phyloP scores from a whole-genome alignment of 768 basidiomycete genomes.

The Tylopilus subfusipes region DNA sequence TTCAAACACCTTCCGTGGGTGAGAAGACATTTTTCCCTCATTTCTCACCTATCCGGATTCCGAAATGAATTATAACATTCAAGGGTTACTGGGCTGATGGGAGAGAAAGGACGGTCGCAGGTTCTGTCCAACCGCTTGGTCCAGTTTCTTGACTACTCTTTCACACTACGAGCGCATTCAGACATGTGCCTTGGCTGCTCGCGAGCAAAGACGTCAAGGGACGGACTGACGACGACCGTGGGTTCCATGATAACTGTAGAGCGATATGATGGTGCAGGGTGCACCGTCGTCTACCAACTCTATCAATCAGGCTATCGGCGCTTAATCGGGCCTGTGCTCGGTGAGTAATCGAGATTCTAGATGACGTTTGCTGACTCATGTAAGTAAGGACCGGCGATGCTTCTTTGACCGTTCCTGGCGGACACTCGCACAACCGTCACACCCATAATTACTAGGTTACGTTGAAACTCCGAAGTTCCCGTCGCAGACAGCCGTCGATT shows the following conservation, averaged over 20 bases:
- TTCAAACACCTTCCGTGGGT: constrained; percentile 6
- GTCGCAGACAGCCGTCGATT: constrained; percentile 6
- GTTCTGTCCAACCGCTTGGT: not conserved
- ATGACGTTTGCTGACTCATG: constrained; percentile 12
- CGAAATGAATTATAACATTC: constrained; percentile 7
- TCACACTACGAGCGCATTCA: not conserved
- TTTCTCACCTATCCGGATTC: constrained; percentile 1
- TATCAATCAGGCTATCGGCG: constrained; percentile 4
- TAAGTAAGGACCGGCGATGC: not conserved
- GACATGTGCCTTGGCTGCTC: not conserved
- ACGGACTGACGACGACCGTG: constrained; percentile 8
- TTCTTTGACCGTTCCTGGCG: constrained; percentile 6
- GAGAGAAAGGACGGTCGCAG: constrained; percentile 3
- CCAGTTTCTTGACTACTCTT: not conserved
- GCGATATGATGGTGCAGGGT: not conserved
- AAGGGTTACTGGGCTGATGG: constrained; percentile 3
- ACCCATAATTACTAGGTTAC: constrained; percentile 22
- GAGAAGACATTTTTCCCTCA: constrained; percentile 6
- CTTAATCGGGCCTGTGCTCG: constrained; percentile 6
- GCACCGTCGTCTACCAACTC: not conserved
- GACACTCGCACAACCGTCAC: not conserved
- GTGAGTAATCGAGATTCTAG: constrained; percentile 17
- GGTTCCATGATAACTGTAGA: constrained; percentile 1
- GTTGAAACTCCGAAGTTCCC: constrained; percentile 14
- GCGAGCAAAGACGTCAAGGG: not conserved